Conservation (phyloP, 306 rosid species). For the Begonia peltatifolia region DNA sequence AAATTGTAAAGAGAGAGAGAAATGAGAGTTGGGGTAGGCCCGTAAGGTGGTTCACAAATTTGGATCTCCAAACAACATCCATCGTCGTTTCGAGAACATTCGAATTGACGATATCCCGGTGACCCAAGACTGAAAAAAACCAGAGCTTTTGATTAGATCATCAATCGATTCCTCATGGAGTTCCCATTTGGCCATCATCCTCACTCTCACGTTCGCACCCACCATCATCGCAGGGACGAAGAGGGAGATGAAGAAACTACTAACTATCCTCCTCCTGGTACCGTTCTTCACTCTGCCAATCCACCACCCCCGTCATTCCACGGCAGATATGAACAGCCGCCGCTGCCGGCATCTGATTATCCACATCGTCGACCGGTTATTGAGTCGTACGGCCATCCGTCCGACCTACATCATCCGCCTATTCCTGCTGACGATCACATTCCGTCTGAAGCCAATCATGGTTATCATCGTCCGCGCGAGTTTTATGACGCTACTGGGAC, state of each 20-base stretch:
- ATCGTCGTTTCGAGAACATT: no score
- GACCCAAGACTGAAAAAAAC: no score
- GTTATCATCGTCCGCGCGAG: no score
- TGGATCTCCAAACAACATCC: no score
- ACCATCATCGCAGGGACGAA: conserved; percentile 17
- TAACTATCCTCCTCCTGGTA: conserved; percentile 23
- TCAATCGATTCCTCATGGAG: conserved; percentile 13
- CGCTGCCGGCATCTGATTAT: no score
- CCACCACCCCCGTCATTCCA: not conserved
- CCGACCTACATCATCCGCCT: not conserved
- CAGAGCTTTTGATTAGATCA: no score
- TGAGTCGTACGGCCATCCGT: no score
- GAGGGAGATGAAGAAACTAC: conserved; percentile 2
- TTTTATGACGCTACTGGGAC: not conserved
- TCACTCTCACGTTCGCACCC: conserved; percentile 5
- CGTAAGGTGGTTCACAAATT: no score
- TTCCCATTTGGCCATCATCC: conserved; percentile 19
- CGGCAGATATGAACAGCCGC: not conserved
- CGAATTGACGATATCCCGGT: no score
- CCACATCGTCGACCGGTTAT: no score
- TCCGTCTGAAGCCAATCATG: not conserved
- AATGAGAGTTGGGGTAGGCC: no score
- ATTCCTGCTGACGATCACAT: conserved; percentile 5
- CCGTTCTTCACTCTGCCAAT: conserved; percentile 9
- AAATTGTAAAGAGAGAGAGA: no score